These are phyloP conservation scores for Pseudogymnoascus sp. DNA, from an alignment of 2,329 filamentous ascomycete genomes.

Conservation along the genomic window DNA sequence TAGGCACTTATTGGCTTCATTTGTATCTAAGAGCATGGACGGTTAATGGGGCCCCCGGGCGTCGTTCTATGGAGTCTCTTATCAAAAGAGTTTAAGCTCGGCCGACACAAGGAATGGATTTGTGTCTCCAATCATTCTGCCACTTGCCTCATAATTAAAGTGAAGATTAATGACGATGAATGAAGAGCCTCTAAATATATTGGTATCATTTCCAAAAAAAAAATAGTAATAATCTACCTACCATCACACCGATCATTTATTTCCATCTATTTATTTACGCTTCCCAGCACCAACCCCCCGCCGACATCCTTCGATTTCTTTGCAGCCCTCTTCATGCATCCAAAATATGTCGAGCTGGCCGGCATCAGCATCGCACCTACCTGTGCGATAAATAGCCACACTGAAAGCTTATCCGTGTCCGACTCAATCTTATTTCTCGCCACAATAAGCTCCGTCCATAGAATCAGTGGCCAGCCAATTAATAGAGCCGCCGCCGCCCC, in stretches of 20 bases:
- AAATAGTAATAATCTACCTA: not conserved
- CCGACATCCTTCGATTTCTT: not conserved
- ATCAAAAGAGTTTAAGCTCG: not conserved
- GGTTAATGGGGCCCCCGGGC: not conserved
- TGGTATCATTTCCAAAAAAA: not conserved
- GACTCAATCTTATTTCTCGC: conserved; percentile 11
- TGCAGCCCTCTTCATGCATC: not conserved
- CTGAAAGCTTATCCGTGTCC: conserved; percentile 10
- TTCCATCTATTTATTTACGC: not conserved
- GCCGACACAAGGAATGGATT: not conserved
- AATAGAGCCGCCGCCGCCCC: not conserved
- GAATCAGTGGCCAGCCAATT: conserved; percentile 3
- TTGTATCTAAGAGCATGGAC: not conserved
- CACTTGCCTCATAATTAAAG: not conserved
- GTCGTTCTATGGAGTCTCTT: not conserved
- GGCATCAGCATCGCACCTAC: conserved; percentile 11
- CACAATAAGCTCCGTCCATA: conserved; percentile 11
- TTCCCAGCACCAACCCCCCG: not conserved
- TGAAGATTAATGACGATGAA: not conserved
- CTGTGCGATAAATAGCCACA: conserved; percentile 11
- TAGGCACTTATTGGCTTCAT: too few relatives aligned
- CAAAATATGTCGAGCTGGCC: conserved; percentile 13
- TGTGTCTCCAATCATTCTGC: not conserved
- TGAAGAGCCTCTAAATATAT: not conserved
- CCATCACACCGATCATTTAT: not conserved